Percentiles rank a stretch among this genome's conserved stretches.
Evolutionary conservation across 306 rosid genomes (phyloP).

Genomic region (Rosa lucieae): DNA sequence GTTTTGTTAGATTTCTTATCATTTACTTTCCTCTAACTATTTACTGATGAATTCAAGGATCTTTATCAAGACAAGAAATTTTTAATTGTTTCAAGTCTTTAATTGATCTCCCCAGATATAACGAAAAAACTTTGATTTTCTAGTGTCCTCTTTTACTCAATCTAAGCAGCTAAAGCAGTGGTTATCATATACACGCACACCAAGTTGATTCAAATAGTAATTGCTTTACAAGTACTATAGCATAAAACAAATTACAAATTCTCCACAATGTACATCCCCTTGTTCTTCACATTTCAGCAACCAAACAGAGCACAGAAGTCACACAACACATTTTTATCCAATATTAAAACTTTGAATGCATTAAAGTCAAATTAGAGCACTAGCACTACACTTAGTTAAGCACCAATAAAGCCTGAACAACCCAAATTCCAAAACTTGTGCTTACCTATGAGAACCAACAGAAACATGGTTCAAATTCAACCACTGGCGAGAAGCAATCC

Average conservation of each 20-base stretch:
- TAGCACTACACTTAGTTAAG: not conserved
- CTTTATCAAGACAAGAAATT: not conserved
- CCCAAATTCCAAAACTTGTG: not conserved
- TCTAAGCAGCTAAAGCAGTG: not conserved
- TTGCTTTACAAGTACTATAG: not conserved
- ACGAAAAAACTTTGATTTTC: not conserved
- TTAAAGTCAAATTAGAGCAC: not conserved
- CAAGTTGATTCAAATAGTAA: not conserved
- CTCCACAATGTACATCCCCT: not conserved
- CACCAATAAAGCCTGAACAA: not conserved
- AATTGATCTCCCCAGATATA: not conserved
- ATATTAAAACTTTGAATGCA: not conserved
- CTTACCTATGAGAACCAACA: conserved; percentile 42
- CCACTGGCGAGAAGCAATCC: conserved; percentile 61
- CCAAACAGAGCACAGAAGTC: not conserved
- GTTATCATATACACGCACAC: not conserved
- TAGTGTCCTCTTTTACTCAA: not conserved
- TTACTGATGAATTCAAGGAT: not conserved
- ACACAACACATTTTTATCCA: not conserved
- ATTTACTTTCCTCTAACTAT: not conserved
- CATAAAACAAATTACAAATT: not conserved
- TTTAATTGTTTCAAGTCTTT: not conserved
- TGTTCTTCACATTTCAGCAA: not conserved
- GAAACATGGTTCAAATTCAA: conserved; percentile 38
- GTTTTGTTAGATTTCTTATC: not conserved